Percentiles rank a stretch among this genome's conserved stretches.
These are phyloP conservation scores for Conringia planisiliqua DNA, from an alignment of 345 rosid species.

Conservation along the genomic window DNA sequence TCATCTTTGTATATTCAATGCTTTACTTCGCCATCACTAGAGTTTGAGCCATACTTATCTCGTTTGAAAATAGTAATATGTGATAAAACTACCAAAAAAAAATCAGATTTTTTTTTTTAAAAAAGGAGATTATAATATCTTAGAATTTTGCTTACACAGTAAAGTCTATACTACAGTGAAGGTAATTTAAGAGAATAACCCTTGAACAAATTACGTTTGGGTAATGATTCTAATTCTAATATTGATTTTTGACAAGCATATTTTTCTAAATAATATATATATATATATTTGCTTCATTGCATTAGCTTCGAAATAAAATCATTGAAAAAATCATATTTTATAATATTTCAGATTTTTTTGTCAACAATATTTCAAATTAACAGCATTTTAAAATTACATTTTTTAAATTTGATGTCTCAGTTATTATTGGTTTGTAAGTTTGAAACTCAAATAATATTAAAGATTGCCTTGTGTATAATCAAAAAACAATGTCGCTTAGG, in stretches of 20 bases:
- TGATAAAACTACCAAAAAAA: not conserved
- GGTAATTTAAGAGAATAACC: not conserved
- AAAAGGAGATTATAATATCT: not conserved
- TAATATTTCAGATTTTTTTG: too few species aligned
- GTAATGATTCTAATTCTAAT: not conserved
- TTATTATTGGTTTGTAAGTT: not conserved
- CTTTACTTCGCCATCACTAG: conserved; percentile 11
- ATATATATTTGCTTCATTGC: too few species aligned
- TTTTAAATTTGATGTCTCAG: not conserved
- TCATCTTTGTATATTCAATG: conserved; percentile 20
- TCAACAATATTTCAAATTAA: too few species aligned
- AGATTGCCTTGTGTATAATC: not conserved
- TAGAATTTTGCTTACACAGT: not conserved
- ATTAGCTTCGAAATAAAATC: too few species aligned
- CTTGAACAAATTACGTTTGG: not conserved
- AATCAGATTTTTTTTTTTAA: not conserved
- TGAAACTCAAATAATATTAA: not conserved
- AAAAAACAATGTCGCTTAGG: not conserved
- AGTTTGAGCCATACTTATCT: conserved; percentile 21
- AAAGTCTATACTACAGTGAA: not conserved
- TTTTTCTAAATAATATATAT: not conserved
- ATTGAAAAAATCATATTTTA: too few species aligned
- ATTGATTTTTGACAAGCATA: not conserved
- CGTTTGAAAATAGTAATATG: not conserved
- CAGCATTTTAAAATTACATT: not conserved